Percentiles rank a stretch among this genome's conserved stretches.
phyloP scores from a whole-genome alignment of 2,329 filamentous ascomycete genomes.

The Apiospora sp. region DNA sequence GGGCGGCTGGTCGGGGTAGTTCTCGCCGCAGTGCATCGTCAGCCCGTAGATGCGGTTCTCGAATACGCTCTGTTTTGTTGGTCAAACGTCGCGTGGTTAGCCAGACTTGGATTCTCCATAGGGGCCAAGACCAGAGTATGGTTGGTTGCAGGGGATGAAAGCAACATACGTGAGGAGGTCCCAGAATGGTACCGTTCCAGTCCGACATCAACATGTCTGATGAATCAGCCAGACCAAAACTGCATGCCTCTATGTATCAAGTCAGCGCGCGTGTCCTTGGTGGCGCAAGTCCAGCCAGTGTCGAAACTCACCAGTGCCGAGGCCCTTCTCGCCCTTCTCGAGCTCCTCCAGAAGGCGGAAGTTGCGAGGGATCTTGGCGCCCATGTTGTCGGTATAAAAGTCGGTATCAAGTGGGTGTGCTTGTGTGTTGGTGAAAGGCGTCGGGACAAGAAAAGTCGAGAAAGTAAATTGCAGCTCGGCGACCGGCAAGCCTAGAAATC shows the following conservation, averaged over 20 bases:
- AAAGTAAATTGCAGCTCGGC: background rate
- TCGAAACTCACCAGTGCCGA: conserved; percentile 77
- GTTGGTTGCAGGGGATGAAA: conserved; percentile 23
- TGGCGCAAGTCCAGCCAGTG: background rate
- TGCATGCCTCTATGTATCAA: conserved; percentile 81
- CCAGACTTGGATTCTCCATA: background rate
- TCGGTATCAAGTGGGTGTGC: background rate
- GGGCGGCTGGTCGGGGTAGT: conserved; percentile 90
- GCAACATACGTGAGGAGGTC: conserved; percentile 86
- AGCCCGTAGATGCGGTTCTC: conserved; percentile 99
- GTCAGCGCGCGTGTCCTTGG: background rate
- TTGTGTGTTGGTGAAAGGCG: background rate
- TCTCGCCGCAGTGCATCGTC: conserved; percentile 90
- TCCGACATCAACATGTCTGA: conserved; percentile 97
- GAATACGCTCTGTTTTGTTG: conserved; percentile 75
- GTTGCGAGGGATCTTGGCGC: conserved; percentile 87
- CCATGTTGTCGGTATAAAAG: conserved; percentile 33
- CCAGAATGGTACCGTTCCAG: conserved; percentile 98
- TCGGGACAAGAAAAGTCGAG: background rate
- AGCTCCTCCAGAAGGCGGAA: conserved; percentile 97
- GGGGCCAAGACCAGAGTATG: background rate
- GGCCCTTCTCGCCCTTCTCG: conserved; percentile 98
- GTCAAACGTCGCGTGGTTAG: background rate
- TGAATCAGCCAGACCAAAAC: conserved; percentile 91
- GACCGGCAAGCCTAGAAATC: background rate